Percentiles rank a stretch among this genome's conserved stretches.
phyloP scores from a whole-genome alignment of 805 yeast genomes.

The Candida ipomoeae region DNA sequence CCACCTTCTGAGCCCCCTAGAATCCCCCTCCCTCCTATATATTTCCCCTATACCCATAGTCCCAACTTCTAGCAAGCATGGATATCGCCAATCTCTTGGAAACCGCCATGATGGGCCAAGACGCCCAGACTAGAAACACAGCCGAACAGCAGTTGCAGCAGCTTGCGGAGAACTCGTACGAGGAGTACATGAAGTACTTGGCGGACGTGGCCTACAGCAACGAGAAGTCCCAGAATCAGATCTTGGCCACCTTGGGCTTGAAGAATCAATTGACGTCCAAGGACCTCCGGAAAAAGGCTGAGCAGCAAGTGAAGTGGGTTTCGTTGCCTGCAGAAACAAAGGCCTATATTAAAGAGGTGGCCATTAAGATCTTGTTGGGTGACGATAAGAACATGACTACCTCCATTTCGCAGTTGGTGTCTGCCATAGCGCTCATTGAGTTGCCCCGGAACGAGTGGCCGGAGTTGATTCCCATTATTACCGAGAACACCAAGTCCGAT shows the following conservation, averaged over 20 bases:
- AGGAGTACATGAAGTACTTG: slow-evolving; percentile 64
- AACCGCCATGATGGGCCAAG: slow-evolving; percentile 68
- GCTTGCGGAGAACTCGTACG: slow-evolving; percentile 72
- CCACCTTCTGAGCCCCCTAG: background rate
- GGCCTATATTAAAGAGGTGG: slow-evolving; percentile 57
- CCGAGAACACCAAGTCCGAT: slow-evolving; percentile 78
- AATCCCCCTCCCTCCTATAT: background rate
- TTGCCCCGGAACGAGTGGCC: slow-evolving; percentile 87
- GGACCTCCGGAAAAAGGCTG: slow-evolving; percentile 54
- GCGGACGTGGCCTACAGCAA: slow-evolving; percentile 69
- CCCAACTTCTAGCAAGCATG: slow-evolving; percentile 24
- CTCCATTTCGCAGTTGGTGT: slow-evolving; percentile 88
- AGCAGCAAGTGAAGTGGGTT: slow-evolving; percentile 73
- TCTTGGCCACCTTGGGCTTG: slow-evolving; percentile 82
- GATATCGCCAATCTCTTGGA: slow-evolving; percentile 68
- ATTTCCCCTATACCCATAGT: background rate
- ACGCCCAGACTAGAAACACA: slow-evolving; percentile 61
- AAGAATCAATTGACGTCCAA: slow-evolving; percentile 88
- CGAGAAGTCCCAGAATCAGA: slow-evolving; percentile 74
- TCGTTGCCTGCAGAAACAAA: slow-evolving; percentile 52
- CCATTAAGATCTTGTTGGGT: slow-evolving; percentile 58
- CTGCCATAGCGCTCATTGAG: slow-evolving; percentile 96
- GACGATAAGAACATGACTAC: slow-evolving; percentile 76
- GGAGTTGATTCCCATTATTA: slow-evolving; percentile 75
- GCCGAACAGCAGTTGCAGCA: slow-evolving; percentile 76